A percentile compares a stretch with the other conserved stretches of the same genome.
Evolutionary conservation across 345 rosid genomes (phyloP).

Genomic region (Carallia brachiata): DNA sequence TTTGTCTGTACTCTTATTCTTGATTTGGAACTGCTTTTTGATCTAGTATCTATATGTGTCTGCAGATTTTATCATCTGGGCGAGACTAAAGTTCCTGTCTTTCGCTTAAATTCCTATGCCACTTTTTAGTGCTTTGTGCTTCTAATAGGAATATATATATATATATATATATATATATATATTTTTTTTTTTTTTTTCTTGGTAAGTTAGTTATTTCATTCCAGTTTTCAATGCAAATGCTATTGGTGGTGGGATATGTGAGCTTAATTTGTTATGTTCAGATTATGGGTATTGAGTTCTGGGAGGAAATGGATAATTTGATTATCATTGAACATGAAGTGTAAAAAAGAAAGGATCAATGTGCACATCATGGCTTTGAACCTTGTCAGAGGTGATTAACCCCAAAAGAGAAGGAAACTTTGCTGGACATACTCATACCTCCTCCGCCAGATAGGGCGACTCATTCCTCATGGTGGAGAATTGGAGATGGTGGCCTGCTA

Average conservation of each 20-base stretch:
- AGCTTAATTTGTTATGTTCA: not conserved
- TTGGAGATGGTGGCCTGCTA: conserved; percentile 37
- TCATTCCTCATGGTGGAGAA: conserved; percentile 46
- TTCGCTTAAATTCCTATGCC: not conserved
- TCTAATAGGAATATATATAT: not conserved
- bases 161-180: no score
- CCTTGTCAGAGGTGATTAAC: conserved; percentile 80
- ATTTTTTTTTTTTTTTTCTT: no score
- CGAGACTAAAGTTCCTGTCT: not conserved
- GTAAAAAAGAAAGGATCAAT: conserved; percentile 51
- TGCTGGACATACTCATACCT: conserved; percentile 84
- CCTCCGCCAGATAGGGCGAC: conserved; percentile 48
- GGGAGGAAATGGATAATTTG: not conserved
- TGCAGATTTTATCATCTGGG: conserved; percentile 20
- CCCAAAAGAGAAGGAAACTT: conserved; percentile 77
- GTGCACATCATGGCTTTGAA: conserved; percentile 85
- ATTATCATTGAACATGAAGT: no score
- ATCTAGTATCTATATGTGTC: not conserved
- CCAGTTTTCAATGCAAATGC: not conserved
- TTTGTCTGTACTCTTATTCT: no score
- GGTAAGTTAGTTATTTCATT: conserved; percentile 3
- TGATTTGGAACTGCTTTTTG: not conserved
- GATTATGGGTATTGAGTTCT: not conserved
- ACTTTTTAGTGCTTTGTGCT: not conserved
- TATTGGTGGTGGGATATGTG: not conserved